Conservation (phyloP, 176 grass and related monocot genomes). For the Miscanthus lutarioriparius region DNA sequence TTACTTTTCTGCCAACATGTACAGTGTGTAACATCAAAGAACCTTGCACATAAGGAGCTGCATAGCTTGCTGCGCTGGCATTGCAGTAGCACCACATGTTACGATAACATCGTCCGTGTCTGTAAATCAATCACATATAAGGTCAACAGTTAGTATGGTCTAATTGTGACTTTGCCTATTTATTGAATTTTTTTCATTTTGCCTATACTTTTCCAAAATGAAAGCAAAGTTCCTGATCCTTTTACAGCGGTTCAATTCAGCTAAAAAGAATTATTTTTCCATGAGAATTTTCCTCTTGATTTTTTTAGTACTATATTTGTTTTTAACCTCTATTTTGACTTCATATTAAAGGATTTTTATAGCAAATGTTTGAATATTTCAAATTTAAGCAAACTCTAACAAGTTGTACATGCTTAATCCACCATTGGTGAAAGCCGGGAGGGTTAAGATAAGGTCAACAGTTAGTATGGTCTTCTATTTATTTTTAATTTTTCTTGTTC, state of each 20-base stretch:
- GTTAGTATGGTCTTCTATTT: background rate
- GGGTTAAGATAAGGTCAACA: background rate
- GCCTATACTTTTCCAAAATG: too few relatives aligned
- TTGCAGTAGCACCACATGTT: background rate
- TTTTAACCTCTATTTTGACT: too few relatives aligned
- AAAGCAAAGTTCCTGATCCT: background rate
- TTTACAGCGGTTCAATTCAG: background rate
- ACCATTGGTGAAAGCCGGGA: background rate
- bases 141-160: too few relatives aligned
- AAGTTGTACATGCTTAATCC: too few relatives aligned
- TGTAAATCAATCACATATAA: slow-evolving; percentile 4
- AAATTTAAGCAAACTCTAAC: too few relatives aligned
- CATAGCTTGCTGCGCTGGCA: background rate
- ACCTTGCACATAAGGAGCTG: slow-evolving; percentile 1
- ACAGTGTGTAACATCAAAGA: background rate
- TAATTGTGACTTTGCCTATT: too few relatives aligned
- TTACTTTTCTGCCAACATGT: background rate
- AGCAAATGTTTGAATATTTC: too few relatives aligned
- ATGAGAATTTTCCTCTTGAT: too few relatives aligned
- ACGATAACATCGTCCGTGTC: background rate
- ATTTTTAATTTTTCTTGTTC: too few relatives aligned
- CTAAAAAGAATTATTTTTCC: background rate
- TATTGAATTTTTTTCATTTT: too few relatives aligned
- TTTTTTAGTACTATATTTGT: too few relatives aligned
- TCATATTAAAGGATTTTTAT: too few relatives aligned